Evolutionary conservation across 2,329 filamentous ascomycete genomes (phyloP).

Genomic region (Beauveria brongniartii): DNA sequence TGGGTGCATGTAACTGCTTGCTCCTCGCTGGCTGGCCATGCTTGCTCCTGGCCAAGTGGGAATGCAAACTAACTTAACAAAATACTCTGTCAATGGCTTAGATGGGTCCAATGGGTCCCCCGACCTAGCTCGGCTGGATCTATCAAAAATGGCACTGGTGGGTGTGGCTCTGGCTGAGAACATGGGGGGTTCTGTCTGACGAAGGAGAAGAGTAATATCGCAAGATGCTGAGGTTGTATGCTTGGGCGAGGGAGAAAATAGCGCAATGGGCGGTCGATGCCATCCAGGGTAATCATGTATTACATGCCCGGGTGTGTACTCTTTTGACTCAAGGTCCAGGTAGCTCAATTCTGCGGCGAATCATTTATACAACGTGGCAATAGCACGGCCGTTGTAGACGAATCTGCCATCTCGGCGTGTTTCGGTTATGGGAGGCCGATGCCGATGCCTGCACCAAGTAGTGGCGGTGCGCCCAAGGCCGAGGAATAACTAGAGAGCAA

Average conservation of each 20-base stretch:
- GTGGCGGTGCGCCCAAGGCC: background rate
- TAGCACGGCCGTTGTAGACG: background rate
- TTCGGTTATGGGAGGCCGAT: constrained; percentile 5
- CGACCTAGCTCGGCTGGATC: background rate
- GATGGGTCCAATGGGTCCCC: background rate
- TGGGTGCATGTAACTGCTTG: background rate
- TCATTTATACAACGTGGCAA: background rate
- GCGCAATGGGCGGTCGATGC: background rate
- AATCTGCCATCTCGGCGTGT: constrained; percentile 4
- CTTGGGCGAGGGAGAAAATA: background rate
- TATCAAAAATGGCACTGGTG: background rate
- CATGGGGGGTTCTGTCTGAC: constrained; percentile 2
- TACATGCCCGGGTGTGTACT: background rate
- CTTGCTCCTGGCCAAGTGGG: background rate
- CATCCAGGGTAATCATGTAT: background rate
- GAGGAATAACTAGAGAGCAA: background rate
- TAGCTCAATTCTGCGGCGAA: background rate
- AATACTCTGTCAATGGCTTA: background rate
- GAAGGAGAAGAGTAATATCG: background rate
- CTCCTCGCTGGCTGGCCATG: background rate
- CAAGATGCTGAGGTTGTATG: background rate
- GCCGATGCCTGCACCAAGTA: background rate
- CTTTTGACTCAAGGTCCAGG: background rate
- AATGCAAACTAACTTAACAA: background rate
- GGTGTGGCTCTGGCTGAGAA: background rate